Evolutionary conservation across 2,329 filamentous ascomycete genomes (phyloP).

Genomic region (Epichloe hybrida): DNA sequence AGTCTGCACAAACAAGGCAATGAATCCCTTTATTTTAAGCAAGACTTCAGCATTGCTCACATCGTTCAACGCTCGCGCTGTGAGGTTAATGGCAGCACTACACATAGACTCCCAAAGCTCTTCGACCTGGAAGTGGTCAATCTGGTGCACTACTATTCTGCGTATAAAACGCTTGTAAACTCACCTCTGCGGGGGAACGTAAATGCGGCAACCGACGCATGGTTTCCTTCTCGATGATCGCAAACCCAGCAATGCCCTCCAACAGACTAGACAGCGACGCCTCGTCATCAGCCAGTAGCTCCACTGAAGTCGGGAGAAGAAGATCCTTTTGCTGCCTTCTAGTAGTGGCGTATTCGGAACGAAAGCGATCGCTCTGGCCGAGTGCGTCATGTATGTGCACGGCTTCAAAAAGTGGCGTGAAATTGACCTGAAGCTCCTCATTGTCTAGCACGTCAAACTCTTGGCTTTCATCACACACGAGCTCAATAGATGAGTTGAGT

Average conservation of each 20-base stretch:
- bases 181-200: conserved; percentile 70
- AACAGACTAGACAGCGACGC: conserved; percentile 77
- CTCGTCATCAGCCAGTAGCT: conserved; percentile 69
- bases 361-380: conserved; percentile 83
- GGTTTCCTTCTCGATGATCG: conserved; percentile 89
- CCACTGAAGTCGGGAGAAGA: conserved; percentile 62
- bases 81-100: conserved; percentile 68
- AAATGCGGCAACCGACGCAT: conserved; percentile 77
- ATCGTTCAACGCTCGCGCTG: conserved; percentile 61
- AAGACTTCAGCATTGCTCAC: conserved; percentile 82
- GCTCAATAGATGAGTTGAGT: conserved; percentile 87
- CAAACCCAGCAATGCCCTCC: conserved; percentile 90
- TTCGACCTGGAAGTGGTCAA: conserved; percentile 52
- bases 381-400: conserved; percentile 93
- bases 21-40: conserved; percentile 86
- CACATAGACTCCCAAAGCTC: conserved; percentile 99
- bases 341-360: conserved; percentile 81
- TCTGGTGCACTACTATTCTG: neutral
- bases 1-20: conserved; percentile 91
- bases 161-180: conserved; percentile 13
- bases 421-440: conserved; percentile 88
- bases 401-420: conserved; percentile 86
- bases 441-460: conserved; percentile 94
- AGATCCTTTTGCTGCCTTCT: conserved; percentile 85
- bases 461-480: conserved; percentile 88